Evolutionary conservation across 2,329 filamentous ascomycete species (phyloP), one percentile per base, ranked within the genome.

Genomic region (Aureobasidium sp.): DNA sequence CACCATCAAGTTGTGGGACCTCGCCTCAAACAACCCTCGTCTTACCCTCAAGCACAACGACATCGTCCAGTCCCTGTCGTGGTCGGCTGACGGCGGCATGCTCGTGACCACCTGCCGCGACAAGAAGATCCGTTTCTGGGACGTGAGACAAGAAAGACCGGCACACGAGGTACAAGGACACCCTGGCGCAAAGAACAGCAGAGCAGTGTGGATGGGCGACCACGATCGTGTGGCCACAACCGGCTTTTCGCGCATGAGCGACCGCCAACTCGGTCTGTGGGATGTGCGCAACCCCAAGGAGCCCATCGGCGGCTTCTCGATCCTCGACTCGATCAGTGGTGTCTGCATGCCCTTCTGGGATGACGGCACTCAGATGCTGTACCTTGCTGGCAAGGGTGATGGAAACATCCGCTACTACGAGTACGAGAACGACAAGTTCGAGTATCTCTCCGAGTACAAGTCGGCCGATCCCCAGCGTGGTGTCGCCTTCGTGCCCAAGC

Each of bases 311-410:
- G 92, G 91, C 17, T 96, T 96, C 77, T 86, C 84, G 68, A 88
- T 89, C 67, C 82, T 99, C 51, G 94, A 99, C 76, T 95, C 90
- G 49, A 96, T 96, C 69, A 96, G 93, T 47, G 94, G 94, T 73
- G 92, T 99, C 62, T 95, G 91, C 81, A 96, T 99, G 90, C 94
- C 94, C 33, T 97, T 99, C 83, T 99, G 94, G 94, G 94, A 99
- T 73, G 93, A 97, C 63, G 90, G 92, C 63, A 96, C 90, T 57
- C 91, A 94, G 77, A 95, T 90, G 73, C 80, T 99, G 70, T 99
- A 96, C 76, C 83, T 99, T 71, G 94, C 94, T 69, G 94, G 94
- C 72, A 97, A 97, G 80, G 94, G 93, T 75, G 94, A 99, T 72
- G 94, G 94, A 70, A 99, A 99, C 76, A 99, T 99, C 71, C 92